Percentiles rank a stretch among this genome's conserved stretches.
phyloP scores from a whole-genome alignment of 129 eudicot genomes.

The Ambrosia artemisiifolia region DNA sequence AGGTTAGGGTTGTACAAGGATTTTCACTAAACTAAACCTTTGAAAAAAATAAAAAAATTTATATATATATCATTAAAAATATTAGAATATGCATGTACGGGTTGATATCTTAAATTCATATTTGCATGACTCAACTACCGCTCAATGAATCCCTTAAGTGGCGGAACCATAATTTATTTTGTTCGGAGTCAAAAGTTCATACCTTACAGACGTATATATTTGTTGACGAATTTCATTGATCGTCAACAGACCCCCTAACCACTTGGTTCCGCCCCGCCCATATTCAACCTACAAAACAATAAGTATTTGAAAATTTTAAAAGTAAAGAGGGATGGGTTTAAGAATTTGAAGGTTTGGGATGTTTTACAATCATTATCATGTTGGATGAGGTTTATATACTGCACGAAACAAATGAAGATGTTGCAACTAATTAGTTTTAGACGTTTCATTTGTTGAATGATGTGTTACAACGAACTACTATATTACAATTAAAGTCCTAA shows the following conservation, averaged over 20 bases:
- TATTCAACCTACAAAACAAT: not conserved
- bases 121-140: not conserved
- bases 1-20: no score
- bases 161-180: no score
- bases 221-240: no score
- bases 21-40: no score
- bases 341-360: not conserved
- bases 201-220: no score
- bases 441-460: constrained; percentile 9
- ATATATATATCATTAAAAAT: not conserved
- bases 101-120: not conserved
- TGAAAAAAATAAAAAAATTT: no score
- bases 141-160: not conserved
- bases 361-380: no score
- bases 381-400: not conserved
- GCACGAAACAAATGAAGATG: not conserved
- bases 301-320: not conserved
- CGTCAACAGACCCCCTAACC: no score
- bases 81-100: not conserved
- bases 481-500: not conserved
- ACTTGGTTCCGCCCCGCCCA: no score
- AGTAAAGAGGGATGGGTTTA: not conserved
- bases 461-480: constrained; percentile 4
- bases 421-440: not conserved
- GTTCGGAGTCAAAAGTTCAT: no score